A percentile compares a stretch with the other conserved stretches of the same genome.
phyloP scores from a whole-genome alignment of 2,329 filamentous ascomycete species.

The Leptodontidium sp. region DNA sequence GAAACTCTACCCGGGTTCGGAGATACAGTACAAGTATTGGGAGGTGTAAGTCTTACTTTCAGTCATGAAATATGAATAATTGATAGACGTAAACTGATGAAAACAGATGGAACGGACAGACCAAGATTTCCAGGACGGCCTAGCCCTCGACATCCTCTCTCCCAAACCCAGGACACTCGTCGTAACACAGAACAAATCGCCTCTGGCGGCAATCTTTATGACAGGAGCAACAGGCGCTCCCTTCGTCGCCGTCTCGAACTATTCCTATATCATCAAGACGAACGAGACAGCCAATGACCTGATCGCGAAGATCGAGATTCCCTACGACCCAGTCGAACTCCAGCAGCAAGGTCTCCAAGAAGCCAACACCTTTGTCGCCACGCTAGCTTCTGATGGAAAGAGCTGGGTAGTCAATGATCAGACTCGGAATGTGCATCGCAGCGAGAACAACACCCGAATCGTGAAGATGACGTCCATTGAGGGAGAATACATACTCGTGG shows the following conservation, averaged over 20 bases:
- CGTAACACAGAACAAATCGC: constrained; percentile 45
- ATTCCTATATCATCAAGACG: constrained; percentile 47
- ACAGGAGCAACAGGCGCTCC: constrained; percentile 43
- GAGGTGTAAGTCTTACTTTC: constrained; percentile 28
- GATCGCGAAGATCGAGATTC: constrained; percentile 48
- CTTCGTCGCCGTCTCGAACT: constrained; percentile 45
- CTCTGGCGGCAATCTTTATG: constrained; percentile 45
- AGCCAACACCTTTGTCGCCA: constrained; percentile 37
- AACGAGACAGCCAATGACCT: constrained; percentile 47
- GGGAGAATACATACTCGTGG: constrained; percentile 47
- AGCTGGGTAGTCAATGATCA: constrained; percentile 48
- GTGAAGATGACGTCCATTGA: constrained; percentile 47
- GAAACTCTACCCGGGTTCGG: constrained; percentile 32
- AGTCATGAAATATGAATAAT: background rate
- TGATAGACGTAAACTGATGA: background rate
- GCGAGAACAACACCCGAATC: constrained; percentile 46
- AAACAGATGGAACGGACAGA: constrained; percentile 41
- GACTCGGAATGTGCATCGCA: constrained; percentile 44
- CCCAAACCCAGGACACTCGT: constrained; percentile 45
- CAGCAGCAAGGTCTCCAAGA: constrained; percentile 30
- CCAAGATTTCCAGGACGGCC: constrained; percentile 47
- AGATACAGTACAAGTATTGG: constrained; percentile 32
- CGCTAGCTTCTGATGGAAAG: constrained; percentile 41
- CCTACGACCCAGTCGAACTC: constrained; percentile 41
- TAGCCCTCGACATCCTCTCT: constrained; percentile 48